Evolutionary conservation across 305 asterid genomes (phyloP), one percentile per base, ranked within the genome.

Genomic region (Fraxinus velutina): DNA sequence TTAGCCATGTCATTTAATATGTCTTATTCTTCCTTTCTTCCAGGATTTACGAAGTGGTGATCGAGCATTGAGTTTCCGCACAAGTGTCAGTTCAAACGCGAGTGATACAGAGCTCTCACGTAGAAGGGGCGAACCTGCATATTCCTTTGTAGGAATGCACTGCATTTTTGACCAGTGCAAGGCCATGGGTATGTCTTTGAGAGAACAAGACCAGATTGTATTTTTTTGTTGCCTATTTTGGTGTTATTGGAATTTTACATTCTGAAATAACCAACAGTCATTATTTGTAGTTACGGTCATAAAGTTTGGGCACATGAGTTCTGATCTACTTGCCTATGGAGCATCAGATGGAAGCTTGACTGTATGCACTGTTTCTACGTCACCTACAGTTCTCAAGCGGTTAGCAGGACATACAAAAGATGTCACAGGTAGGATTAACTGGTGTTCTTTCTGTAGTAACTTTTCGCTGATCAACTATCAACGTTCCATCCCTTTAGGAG

Each of bases 121-220:
- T 79, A 92, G 85, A 85, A 93, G 88, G 91, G 79, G 79, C 47
- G 99, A 96, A 93, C 95, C 93, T 83, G 97, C 97, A 76, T 96
- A 94, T 89, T 96, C 99, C 19, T 96, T 94, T 90, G 94, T 96
- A 2, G 99, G 99, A 85, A 96, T 94, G 99, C 99, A 96, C 90
- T 92, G 97, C 90, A 93, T 96, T 66, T 96, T 96, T 85, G 97
- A 96, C 88, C 95, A 92, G 78, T 91, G 98, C 98, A 93, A 91
- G 89, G 95, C 99, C 89, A 90, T 94, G 99, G 98, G 97, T 96
- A 92, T 85, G 76, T 78, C 37, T 79, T 74, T 85, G 73, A 76
- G 81, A 75, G 60, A 24, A 39, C 78, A 76, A 83, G 85, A 81
- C 44, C 72, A 75, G 27, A 76, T 73, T 83, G 6, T 62, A 37